These are phyloP conservation scores for Plasmodium relictum DNA, from an alignment of 169 alveolate genomes.

Conservation along the genomic window DNA sequence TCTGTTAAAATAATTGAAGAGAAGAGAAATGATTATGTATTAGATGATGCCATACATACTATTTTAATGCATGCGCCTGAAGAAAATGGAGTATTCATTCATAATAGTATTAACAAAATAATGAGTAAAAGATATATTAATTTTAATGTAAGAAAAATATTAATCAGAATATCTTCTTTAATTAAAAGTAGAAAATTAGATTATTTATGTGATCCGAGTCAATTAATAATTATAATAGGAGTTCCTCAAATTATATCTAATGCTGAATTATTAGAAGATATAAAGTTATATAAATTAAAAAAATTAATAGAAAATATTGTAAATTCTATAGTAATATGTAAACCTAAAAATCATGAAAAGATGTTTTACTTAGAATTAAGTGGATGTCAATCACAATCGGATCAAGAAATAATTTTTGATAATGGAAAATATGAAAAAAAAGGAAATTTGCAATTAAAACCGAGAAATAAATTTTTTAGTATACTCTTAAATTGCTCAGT, in stretches of 20 bases:
- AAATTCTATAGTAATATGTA: constrained; percentile 18
- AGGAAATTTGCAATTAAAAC: background rate
- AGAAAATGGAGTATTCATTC: background rate
- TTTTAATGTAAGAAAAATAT: constrained; percentile 11
- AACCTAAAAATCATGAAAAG: background rate
- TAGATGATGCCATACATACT: constrained; percentile 12
- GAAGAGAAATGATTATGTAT: background rate
- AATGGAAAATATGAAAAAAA: background rate
- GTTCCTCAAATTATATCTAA: constrained; percentile 47
- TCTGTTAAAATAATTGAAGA: constrained; percentile 3
- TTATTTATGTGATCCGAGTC: constrained; percentile 37
- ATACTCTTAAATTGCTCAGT: constrained; percentile 56
- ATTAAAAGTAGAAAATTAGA: constrained; percentile 24
- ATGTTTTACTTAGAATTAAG: background rate
- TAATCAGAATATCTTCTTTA: constrained; percentile 46
- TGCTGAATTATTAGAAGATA: constrained; percentile 25
- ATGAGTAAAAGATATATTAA: constrained; percentile 58
- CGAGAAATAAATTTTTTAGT: constrained; percentile 51
- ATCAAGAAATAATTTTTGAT: constrained; percentile 39
- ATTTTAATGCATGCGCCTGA: constrained; percentile 14
- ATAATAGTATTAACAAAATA: constrained; percentile 25
- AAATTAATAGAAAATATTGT: constrained; percentile 33
- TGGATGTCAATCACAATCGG: constrained; percentile 61
- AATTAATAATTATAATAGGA: constrained; percentile 29
- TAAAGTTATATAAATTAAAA: constrained; percentile 36